Base-by-base conservation (phyloP, 257 asterid genomes). In the Rehmannia glutinosa region DNA sequence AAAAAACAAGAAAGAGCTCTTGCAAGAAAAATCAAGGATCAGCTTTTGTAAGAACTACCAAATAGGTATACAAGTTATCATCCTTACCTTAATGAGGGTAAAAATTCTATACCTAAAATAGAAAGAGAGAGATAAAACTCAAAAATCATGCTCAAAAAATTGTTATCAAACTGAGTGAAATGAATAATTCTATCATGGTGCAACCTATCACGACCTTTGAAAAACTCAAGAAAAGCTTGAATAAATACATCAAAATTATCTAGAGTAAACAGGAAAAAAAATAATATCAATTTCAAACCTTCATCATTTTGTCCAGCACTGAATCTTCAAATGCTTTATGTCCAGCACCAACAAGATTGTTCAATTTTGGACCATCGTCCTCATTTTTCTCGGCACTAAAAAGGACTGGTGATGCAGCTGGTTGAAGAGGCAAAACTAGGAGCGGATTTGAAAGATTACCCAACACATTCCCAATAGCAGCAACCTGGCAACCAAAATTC, bases 361-460 rank as follows among this genome's bases (percentile, higher is more conserved):
- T 73, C 71, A 73, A 35, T 39, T 66, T 73, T 2, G 92, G 82
- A 36, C 56, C 89, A 66, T 77, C 84, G 12, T 73, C 12, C 57
- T 79, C 92, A 21, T 47, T 68, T 65, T 51, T 83, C 77, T 68
- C 82, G 35, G 80, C 62, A 51, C 54, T 60, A 49, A 77, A 72
- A 57, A 68, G 55, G 5, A 74, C 54, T 19, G 95, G 85, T 7
- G 85, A 69, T 2, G 84, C 58, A 32, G 75, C 79, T 59, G 86
- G 83, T 74, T 80, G 83, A 52, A 90, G 82, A 25, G 97, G 95
- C 79, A 81, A 51, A 20, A 90, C 88, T 28, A 92, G 64, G 27
- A 92, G 84, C n/a, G 98, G 98, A 71, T 87, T 90, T 20, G 96
- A 80, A 49, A 92, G 77, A 75, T 81, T 84, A 3, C 97, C 95